Percentiles rank a stretch among this genome's conserved stretches.
Conservation (phyloP, 2,329 filamentous ascomycete species). For the Penicillium sp. region DNA sequence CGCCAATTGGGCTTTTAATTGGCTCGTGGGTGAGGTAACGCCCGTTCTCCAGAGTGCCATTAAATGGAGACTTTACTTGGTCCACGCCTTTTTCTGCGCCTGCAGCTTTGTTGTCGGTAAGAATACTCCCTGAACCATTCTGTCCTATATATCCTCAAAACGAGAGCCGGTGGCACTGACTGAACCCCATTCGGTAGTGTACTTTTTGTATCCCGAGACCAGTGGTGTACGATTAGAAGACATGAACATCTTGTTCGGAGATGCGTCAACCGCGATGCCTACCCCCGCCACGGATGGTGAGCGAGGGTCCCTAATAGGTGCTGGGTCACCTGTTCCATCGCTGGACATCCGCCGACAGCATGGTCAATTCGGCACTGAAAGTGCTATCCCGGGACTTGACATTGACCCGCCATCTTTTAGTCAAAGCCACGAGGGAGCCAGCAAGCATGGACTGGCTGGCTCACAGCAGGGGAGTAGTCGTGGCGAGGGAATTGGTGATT, state of each 20-base stretch:
- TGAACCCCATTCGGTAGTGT: no score
- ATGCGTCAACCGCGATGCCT: slow-evolving; percentile 77
- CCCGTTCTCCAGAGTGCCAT: slow-evolving; percentile 90
- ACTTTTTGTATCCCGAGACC: slow-evolving; percentile 96
- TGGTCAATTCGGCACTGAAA: slow-evolving; percentile 56
- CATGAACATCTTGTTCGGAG: slow-evolving; percentile 92
- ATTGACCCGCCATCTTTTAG: slow-evolving; percentile 71
- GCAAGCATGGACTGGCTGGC: slow-evolving; percentile 45
- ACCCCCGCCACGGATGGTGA: slow-evolving; percentile 77
- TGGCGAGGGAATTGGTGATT: slow-evolving; percentile 62
- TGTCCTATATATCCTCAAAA: no score
- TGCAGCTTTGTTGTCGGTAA: slow-evolving; percentile 90
- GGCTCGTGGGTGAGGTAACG: slow-evolving; percentile 92
- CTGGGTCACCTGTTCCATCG: slow-evolving; percentile 74
- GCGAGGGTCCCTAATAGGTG: slow-evolving; percentile 74
- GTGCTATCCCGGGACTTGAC: slow-evolving; percentile 73
- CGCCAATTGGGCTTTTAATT: slow-evolving; percentile 98
- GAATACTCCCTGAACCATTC: slow-evolving; percentile 49
- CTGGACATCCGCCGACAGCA: slow-evolving; percentile 61
- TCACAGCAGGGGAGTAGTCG: slow-evolving; percentile 35
- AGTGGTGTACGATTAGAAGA: slow-evolving; percentile 93
- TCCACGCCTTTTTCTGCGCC: slow-evolving; percentile 96
- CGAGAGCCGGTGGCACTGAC: no score
- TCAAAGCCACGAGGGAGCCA: slow-evolving; percentile 47
- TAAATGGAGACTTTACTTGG: slow-evolving; percentile 86